Evolutionary conservation across 805 yeast genomes (phyloP).

Genomic region (Priceomyces castillae): DNA sequence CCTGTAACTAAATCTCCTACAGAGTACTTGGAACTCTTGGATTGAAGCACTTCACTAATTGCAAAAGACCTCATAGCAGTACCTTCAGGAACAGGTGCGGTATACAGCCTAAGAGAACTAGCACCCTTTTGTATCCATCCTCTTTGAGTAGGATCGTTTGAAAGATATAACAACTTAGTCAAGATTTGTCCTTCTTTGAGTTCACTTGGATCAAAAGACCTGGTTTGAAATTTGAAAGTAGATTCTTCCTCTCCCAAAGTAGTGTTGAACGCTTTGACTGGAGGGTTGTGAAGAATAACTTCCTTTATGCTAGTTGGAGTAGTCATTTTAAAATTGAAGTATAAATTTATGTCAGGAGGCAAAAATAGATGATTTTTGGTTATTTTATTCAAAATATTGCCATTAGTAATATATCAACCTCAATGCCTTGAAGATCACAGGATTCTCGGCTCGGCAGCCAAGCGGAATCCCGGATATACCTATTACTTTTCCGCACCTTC

Average conservation of each 20-base stretch:
- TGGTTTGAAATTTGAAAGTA: conserved; percentile 22
- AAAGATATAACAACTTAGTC: conserved; percentile 45
- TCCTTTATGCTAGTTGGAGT: conserved; percentile 13
- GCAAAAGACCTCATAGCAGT: conserved; percentile 48
- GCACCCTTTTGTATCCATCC: conserved; percentile 48
- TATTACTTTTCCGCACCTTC: conserved; percentile 1
- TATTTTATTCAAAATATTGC: no score
- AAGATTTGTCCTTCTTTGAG: conserved; percentile 41
- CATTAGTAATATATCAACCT: no score
- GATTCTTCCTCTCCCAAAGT: conserved; percentile 21
- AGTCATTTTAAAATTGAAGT: conserved; percentile 10
- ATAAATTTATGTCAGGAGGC: no score
- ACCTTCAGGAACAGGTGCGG: conserved; percentile 39
- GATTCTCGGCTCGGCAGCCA: no score
- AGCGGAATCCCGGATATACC: no score
- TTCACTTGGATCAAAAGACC: conserved; percentile 3
- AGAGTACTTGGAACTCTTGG: conserved; percentile 38
- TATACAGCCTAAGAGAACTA: conserved; percentile 26
- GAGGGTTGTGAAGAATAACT: conserved; percentile 22
- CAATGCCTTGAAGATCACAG: no score
- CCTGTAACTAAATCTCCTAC: conserved; percentile 46
- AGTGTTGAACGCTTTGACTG: conserved; percentile 19
- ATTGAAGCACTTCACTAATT: conserved; percentile 47
- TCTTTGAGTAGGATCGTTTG: conserved; percentile 65
- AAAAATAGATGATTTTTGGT: no score